A percentile compares a stretch with the other conserved stretches of the same genome.
These are phyloP conservation scores for Gremmenia infestans DNA, from an alignment of 2,329 filamentous ascomycete species.

Conservation along the genomic window DNA sequence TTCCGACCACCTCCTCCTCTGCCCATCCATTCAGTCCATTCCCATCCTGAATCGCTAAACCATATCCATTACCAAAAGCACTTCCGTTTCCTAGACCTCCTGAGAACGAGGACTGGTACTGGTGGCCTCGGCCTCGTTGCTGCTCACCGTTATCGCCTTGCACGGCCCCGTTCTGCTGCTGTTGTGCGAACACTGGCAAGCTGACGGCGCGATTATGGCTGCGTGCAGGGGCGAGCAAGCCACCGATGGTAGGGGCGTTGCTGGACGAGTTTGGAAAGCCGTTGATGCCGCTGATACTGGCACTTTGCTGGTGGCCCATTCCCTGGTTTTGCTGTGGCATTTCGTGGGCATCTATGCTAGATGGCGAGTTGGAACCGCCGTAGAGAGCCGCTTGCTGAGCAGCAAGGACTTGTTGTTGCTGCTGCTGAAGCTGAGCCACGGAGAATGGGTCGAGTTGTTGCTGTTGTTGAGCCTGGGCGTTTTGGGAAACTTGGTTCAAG, in stretches of 20 bases:
- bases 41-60: constrained; percentile 54
- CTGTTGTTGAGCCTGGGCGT: constrained; percentile 64
- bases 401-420: constrained; percentile 65
- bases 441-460: constrained; percentile 40
- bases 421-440: constrained; percentile 44
- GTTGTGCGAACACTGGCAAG: constrained; percentile 66
- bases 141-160: constrained; percentile 35
- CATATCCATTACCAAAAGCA: constrained; percentile 41
- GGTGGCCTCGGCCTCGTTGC: constrained; percentile 52
- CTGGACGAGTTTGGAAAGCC: constrained; percentile 50
- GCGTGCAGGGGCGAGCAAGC: constrained; percentile 69
- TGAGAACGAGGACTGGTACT: constrained; percentile 58
- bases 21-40: constrained; percentile 60
- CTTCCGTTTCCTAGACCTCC: constrained; percentile 26
- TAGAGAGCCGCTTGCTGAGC: constrained; percentile 80
- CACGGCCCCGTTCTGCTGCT: constrained; percentile 37
- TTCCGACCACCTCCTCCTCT: constrained; percentile 44
- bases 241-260: constrained; percentile 68
- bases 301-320: constrained; percentile 60
- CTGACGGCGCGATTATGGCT: constrained; percentile 70
- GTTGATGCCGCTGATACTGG: constrained; percentile 53
- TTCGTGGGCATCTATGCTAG: constrained; percentile 52
- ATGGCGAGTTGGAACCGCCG: constrained; percentile 60
- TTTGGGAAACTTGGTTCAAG: constrained; percentile 73
- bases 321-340: constrained; percentile 56